Conservation (phyloP, 768 basidiomycete genomes). For the Pilatotrama ljubarskyi region DNA sequence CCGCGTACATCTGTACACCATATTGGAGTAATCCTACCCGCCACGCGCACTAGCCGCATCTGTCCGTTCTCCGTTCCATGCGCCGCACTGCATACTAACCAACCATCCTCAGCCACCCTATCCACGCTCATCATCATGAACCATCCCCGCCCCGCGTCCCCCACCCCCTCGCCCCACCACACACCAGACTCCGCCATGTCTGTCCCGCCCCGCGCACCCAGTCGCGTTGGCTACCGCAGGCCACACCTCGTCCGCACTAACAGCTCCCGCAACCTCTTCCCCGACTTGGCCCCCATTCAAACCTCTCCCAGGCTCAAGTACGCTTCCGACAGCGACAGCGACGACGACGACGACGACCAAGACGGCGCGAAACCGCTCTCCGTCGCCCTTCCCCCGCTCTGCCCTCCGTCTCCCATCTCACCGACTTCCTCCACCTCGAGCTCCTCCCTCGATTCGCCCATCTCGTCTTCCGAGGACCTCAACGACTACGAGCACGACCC, state of each 20-base stretch:
- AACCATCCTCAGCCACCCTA: background rate
- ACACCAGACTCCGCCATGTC: background rate
- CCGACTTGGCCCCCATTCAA: constrained; percentile 4
- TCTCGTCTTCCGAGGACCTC: constrained; percentile 2
- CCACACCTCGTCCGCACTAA: constrained; percentile 8
- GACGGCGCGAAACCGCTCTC: background rate
- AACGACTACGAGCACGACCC: constrained; percentile 1
- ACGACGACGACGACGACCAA: constrained; percentile 4
- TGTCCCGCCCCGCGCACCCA: constrained; percentile 8
- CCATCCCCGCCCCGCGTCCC: background rate
- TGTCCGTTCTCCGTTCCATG: background rate
- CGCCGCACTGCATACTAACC: background rate
- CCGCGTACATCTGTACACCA: background rate
- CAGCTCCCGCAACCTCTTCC: constrained; percentile 6
- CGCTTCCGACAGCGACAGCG: background rate
- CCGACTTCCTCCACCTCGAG: constrained; percentile 5
- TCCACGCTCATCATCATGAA: background rate
- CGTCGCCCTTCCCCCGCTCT: constrained; percentile 13
- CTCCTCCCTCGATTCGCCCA: background rate
- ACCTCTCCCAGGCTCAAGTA: background rate
- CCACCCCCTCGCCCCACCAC: no score
- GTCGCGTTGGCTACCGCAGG: constrained; percentile 11
- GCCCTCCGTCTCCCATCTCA: constrained; percentile 16
- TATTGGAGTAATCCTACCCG: background rate
- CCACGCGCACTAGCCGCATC: background rate